These are phyloP conservation scores for Entomophthora muscae DNA, from an alignment of 371 early-diverging fungal species.

Conservation along the genomic window DNA sequence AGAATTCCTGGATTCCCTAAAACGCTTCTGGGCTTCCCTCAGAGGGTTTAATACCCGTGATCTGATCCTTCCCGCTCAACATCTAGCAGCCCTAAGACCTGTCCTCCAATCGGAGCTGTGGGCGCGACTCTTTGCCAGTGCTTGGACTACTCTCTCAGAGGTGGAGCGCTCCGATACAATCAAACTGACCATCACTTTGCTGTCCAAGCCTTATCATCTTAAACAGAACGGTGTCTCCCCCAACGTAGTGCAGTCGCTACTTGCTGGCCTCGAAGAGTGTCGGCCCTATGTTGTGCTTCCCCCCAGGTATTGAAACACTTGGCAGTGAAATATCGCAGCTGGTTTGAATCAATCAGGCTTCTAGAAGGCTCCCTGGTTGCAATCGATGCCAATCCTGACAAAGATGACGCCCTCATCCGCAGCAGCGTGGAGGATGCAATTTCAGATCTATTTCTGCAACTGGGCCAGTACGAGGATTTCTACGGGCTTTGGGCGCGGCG, in stretches of 20 bases:
- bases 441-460: constrained; percentile 52
- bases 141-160: constrained; percentile 50
- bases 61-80: constrained; percentile 31
- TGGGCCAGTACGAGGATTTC: constrained; percentile 81
- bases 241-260: constrained; percentile 81
- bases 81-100: constrained; percentile 53
- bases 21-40: background rate
- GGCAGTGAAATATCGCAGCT: constrained; percentile 76
- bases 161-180: constrained; percentile 70
- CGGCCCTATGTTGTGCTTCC: constrained; percentile 57
- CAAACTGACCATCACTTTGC: constrained; percentile 56
- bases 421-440: constrained; percentile 81
- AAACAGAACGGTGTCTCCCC: constrained; percentile 62
- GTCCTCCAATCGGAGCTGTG: constrained; percentile 56
- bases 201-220: constrained; percentile 82
- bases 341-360: constrained; percentile 71
- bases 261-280: constrained; percentile 69
- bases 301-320: constrained; percentile 79
- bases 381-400: constrained; percentile 17
- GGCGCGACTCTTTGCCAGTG: constrained; percentile 70
- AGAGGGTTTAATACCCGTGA: constrained; percentile 15
- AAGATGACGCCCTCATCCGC: constrained; percentile 63
- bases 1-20: background rate
- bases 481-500: constrained; percentile 87
- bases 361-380: constrained; percentile 28